These are phyloP conservation scores for Mollisia scopiformis DNA, from an alignment of 2,329 filamentous ascomycete genomes.

Conservation along the genomic window DNA sequence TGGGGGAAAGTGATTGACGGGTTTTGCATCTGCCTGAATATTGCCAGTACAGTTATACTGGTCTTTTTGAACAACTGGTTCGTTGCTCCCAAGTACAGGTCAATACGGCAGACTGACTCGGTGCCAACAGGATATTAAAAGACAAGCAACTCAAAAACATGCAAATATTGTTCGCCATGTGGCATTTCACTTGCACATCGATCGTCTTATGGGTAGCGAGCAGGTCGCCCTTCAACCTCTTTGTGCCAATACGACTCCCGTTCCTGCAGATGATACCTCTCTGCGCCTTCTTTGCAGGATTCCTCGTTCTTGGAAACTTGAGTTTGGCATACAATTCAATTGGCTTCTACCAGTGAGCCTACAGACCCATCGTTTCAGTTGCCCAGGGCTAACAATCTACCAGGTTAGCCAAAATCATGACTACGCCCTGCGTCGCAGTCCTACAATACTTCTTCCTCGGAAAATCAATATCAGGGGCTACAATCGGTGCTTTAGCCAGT, in stretches of 20 bases:
- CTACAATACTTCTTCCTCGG: slow-evolving; percentile 47
- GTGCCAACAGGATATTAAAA: slow-evolving; percentile 42
- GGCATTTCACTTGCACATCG: slow-evolving; percentile 48
- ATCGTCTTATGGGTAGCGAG: slow-evolving; percentile 47
- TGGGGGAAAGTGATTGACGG: slow-evolving; percentile 27
- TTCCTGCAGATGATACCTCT: slow-evolving; percentile 47
- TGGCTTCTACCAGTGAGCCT: slow-evolving; percentile 45
- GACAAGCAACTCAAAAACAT: slow-evolving; percentile 46
- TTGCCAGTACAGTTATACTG: slow-evolving; percentile 44
- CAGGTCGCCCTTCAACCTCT: slow-evolving; percentile 45
- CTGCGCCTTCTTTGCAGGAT: slow-evolving; percentile 49
- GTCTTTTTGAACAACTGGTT: slow-evolving; percentile 50
- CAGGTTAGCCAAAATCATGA: slow-evolving; percentile 50
- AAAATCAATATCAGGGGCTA: slow-evolving; percentile 44
- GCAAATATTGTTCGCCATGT: slow-evolving; percentile 50
- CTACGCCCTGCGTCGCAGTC: slow-evolving; percentile 47
- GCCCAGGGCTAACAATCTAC: background rate
- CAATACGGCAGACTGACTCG: background rate
- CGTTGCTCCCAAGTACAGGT: background rate
- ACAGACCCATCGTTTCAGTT: background rate
- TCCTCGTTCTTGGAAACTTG: slow-evolving; percentile 48
- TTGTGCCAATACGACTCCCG: slow-evolving; percentile 46
- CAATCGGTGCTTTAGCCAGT: slow-evolving; percentile 43
- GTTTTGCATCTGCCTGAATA: slow-evolving; percentile 45
- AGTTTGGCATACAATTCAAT: slow-evolving; percentile 49